Evolutionary conservation across 495 filamentous ascomycete genomes (phyloP), one percentile per base, ranked within the genome.

Genomic region (Penicillium psychrofluorescens): DNA sequence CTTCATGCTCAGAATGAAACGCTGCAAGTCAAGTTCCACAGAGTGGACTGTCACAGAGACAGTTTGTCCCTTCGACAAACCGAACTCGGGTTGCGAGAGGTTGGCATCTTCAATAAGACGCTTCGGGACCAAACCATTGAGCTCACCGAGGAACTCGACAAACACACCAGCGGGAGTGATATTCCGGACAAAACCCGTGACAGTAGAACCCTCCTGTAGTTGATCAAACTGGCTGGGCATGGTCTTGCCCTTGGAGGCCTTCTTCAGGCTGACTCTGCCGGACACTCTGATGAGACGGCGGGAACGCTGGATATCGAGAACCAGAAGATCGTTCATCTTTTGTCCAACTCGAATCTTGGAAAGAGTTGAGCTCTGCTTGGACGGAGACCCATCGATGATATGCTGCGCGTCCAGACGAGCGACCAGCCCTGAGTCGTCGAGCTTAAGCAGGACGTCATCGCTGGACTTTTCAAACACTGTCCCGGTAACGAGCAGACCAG

Each of bases 101-200:
- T 78, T 72, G 35, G 88, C 85, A n/a, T 74, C 70, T 6, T 81
- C 70, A 30, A 98, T 64, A 51, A 86, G 78, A 30, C 76, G 79
- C 63, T 85, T 91, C 29, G 83, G 85, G 15, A 95, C 70, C 34
- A 95, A 64, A 10, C 87, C 91, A 33, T 78, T 84, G 34, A 95
- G 55, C 14, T 82, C 82, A 42, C 83, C 85, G 11, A 80, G 76
- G 67, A 95, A 95, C 51, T 89, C 80, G 9, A 95, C 77, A 48
- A 95, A 95, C 13, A 85, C 70, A 31, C 82, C 86, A 3, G 77
- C 83, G n/a, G 75, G 61, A 7, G 86, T 87, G 35, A 91, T 84
- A 49, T 86, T 90, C 38, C 81, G 80, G 27, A 97, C 76, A 57
- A 90, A 95, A n/a, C 92, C 92, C 45, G 76, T 75, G 7, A 90